A percentile compares a stretch with the other conserved stretches of the same genome.
phyloP scores from a whole-genome alignment of 345 rosid genomes.

The Triadica sebifera region DNA sequence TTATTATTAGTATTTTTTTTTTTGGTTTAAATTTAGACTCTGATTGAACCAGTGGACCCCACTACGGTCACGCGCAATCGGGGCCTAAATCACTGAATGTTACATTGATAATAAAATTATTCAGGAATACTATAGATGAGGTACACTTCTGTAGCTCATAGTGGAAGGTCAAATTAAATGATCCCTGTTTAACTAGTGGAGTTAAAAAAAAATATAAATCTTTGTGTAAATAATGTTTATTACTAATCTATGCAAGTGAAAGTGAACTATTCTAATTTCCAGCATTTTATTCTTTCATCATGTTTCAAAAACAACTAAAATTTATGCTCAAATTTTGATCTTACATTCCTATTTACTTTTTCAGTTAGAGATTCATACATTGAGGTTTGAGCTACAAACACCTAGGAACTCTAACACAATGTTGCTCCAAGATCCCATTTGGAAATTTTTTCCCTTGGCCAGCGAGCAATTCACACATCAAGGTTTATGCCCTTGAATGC shows the following conservation, averaged over 20 bases:
- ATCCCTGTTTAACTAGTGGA: not conserved
- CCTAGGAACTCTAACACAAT: not conserved
- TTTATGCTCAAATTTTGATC: not conserved
- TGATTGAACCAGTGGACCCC: no score
- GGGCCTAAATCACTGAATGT: no score
- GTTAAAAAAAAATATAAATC: not conserved
- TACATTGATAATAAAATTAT: not conserved
- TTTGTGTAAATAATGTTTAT: not conserved
- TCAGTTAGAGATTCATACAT: not conserved
- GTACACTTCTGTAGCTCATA: not conserved
- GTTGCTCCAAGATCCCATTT: not conserved
- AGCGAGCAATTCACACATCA: not conserved
- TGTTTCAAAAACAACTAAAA: not conserved
- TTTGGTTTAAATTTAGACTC: no score
- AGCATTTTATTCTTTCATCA: not conserved
- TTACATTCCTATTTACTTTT: not conserved
- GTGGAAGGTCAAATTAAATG: not conserved
- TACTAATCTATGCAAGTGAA: no score
- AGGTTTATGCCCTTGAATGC: not conserved
- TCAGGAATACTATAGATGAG: not conserved
- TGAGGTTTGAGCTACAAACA: not conserved
- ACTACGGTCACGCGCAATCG: no score
- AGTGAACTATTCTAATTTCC: no score
- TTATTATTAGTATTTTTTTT: no score
- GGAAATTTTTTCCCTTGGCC: not conserved